Base-by-base conservation (phyloP, 75 land plant species). In the Adiantum capillusveneris region DNA sequence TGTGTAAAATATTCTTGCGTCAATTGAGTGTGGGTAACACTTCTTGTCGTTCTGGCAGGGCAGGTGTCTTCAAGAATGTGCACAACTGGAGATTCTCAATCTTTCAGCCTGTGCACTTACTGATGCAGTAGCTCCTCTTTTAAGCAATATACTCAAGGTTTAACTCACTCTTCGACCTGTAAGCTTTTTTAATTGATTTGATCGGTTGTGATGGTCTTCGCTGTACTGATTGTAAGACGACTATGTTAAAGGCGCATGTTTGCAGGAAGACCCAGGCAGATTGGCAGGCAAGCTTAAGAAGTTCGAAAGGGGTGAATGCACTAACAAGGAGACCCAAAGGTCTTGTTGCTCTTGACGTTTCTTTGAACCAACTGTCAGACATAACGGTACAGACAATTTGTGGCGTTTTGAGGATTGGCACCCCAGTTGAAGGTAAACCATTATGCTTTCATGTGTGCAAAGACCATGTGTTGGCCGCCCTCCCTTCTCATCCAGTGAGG, bases 81-180 rank as follows among this genome's bases (percentile, higher is more conserved):
- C 51, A 44, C 58, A 67, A 11, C 52, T 70, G 67, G 54, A 70
- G 44, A 44, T 37, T 36, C 55, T 70, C 25, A 56, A 56, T 41
- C 53, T 70, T 41, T 62, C 73, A 56, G 61, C 67, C 31, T 70
- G 73, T 45, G 59, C 54, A 17, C 60, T 70, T 1, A 63, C 73
- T 7, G 67, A 70, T 70, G 62, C 36, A 31, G 42, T 39, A 0
- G 43, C 59, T 36, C 16, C 67, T 30, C 27, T 64, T 14, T 31
- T 64, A 18, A 12, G 44, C 12, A 6, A 31, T 27, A 70, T 70
- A 29, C 53, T 70, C 26, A 70, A 70, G 62, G 73, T 70, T 11
- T 29, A 44, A 56, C n/a, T n/a, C n/a, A n/a, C n/a, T n/a, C n/a
- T n/a, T n/a, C n/a, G n/a, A n/a, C n/a, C n/a, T n/a, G n/a, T n/a